Conservation (phyloP, 1,284 basidiomycete genomes). For the Tylopilus sp. region DNA sequence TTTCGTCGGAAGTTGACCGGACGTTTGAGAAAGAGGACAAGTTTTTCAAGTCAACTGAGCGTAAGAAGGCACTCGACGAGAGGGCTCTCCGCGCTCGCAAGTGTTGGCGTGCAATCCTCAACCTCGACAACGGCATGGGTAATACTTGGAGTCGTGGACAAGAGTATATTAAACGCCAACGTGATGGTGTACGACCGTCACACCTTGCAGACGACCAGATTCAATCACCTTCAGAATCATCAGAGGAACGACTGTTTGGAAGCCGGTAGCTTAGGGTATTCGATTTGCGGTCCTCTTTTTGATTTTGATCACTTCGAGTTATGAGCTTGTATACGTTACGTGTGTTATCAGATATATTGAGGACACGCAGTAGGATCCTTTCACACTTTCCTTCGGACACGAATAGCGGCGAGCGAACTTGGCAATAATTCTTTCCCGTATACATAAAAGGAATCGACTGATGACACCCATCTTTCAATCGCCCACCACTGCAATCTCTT, state of each 20-base stretch:
- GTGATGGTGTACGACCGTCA: conserved; percentile 71
- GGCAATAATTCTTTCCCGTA: no score
- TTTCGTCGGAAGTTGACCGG: conserved; percentile 72
- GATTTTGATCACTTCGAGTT: no score
- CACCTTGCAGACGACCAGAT: conserved; percentile 51
- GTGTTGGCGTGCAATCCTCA: conserved; percentile 78
- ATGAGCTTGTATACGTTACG: no score
- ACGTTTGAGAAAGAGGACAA: conserved; percentile 72
- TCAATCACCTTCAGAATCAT: conserved; percentile 12
- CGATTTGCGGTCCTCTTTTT: conserved; percentile 5
- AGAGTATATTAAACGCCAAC: conserved; percentile 78
- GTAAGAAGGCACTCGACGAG: conserved; percentile 65
- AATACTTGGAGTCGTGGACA: conserved; percentile 74
- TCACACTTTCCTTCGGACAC: no score
- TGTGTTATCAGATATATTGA: no score
- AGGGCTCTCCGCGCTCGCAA: conserved; percentile 74
- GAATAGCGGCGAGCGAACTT: no score
- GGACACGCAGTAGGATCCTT: no score
- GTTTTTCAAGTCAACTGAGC: conserved; percentile 69
- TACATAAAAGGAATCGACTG: no score
- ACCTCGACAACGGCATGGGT: conserved; percentile 52
- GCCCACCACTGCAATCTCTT: no score
- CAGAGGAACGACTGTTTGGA: conserved; percentile 34
- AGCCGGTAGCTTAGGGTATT: conserved; percentile 26
- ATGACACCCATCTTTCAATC: no score